These are phyloP conservation scores for Cornus suecica DNA, from an alignment of 148 eudicot genomes.

Conservation along the genomic window DNA sequence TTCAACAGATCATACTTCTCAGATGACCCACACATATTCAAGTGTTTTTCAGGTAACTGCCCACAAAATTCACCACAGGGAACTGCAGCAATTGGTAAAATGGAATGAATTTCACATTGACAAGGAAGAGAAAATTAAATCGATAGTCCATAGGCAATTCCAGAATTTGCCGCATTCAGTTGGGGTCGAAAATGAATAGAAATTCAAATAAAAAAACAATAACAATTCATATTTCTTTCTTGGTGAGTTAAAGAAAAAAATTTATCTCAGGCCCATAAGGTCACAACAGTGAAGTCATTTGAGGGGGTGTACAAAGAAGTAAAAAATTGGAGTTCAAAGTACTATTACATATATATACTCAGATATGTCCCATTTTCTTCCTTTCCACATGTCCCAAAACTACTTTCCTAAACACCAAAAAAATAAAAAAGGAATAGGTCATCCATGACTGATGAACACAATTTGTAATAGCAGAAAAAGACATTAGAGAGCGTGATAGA, in stretches of 20 bases:
- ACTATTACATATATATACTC: not conserved
- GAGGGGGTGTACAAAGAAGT: not conserved
- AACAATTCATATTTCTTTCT: not conserved
- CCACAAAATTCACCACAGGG: constrained; percentile 80
- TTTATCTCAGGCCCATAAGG: not conserved
- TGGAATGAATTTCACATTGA: not conserved
- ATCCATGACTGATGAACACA: not conserved
- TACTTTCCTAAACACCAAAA: not conserved
- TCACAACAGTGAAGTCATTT: not conserved
- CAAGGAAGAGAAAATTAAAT: not conserved
- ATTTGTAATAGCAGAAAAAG: not conserved
- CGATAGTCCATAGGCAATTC: not conserved
- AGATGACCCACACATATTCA: constrained; percentile 19
- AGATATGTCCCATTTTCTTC: not conserved
- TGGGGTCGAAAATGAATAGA: not conserved
- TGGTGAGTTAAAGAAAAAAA: not conserved
- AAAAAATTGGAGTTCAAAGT: not conserved
- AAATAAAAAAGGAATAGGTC: too few species aligned
- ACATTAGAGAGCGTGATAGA: not conserved
- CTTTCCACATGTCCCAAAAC: not conserved
- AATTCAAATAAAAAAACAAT: too few species aligned
- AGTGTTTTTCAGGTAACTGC: constrained; percentile 24
- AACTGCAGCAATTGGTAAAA: constrained; percentile 42
- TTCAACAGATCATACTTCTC: constrained; percentile 18
- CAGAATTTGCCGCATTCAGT: not conserved